A percentile compares a stretch with the other conserved stretches of the same genome.
These are phyloP conservation scores for Moricandia arvensis DNA, from an alignment of 345 rosid species.

Conservation along the genomic window DNA sequence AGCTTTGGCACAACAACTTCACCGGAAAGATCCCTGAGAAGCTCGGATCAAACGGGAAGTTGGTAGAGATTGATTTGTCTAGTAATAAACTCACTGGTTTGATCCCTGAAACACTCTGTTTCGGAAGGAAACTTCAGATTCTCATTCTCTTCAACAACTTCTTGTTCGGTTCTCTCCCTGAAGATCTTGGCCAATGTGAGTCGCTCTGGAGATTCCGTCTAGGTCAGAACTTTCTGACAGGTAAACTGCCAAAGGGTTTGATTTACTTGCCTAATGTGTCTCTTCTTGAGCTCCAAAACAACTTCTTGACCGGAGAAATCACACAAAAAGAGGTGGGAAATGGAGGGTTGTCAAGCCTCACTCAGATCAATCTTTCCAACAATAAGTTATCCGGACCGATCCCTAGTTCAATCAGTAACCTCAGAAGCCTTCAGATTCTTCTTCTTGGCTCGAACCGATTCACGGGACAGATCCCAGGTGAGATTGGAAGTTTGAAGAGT, in stretches of 20 bases:
- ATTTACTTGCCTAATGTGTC: constrained; percentile 63
- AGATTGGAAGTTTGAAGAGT: constrained; percentile 54
- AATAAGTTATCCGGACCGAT: constrained; percentile 65
- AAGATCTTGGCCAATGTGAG: constrained; percentile 63
- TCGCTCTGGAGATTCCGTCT: constrained; percentile 67
- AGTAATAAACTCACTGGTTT: constrained; percentile 84
- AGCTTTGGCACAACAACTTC: constrained; percentile 87
- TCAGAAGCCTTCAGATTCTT: constrained; percentile 67
- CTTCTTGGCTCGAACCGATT: constrained; percentile 60
- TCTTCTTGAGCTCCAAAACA: constrained; percentile 74
- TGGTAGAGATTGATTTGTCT: constrained; percentile 72
- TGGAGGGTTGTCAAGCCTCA: constrained; percentile 37
- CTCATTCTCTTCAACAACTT: constrained; percentile 79
- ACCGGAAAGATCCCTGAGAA: constrained; percentile 70
- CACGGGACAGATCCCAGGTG: constrained; percentile 61
- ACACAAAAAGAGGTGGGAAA: constrained; percentile 38
- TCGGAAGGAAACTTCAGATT: constrained; percentile 50
- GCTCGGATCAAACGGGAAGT: constrained; percentile 71
- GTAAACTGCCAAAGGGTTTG: constrained; percentile 66
- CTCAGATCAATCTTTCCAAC: constrained; percentile 69
- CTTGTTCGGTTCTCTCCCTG: constrained; percentile 78
- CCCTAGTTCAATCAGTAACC: constrained; percentile 63
- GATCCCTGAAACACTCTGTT: constrained; percentile 56
- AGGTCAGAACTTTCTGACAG: constrained; percentile 75
- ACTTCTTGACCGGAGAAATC: constrained; percentile 57